These are phyloP conservation scores for Cryptococcus hybrid DNA, from an alignment of 1,284 basidiomycete species.

Conservation along the genomic window DNA sequence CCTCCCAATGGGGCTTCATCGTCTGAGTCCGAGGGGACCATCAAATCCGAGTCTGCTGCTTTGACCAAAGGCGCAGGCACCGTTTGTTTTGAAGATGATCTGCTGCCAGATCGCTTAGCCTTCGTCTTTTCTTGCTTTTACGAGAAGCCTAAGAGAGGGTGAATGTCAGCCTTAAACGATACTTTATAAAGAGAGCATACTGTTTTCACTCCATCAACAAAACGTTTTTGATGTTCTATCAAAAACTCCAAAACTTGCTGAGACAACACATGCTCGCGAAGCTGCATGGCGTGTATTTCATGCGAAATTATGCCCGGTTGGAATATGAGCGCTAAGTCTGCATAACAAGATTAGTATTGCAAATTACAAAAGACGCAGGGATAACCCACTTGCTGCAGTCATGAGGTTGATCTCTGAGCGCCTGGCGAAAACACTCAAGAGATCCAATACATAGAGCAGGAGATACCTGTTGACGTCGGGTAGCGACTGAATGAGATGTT, in stretches of 20 bases:
- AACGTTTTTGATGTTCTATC: conserved; percentile 59
- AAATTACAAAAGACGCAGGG: neutral
- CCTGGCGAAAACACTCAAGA: conserved; percentile 89
- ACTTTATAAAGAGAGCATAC: conserved; percentile 19
- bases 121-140: conserved; percentile 1
- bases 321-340: conserved; percentile 92
- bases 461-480: conserved; percentile 90
- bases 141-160: no score
- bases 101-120: neutral
- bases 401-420: conserved; percentile 91
- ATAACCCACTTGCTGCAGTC: conserved; percentile 79
- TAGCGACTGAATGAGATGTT: conserved; percentile 76
- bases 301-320: conserved; percentile 89
- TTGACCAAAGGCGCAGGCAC: conserved; percentile 20
- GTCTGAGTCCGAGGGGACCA: conserved; percentile 51
- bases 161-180: no score
- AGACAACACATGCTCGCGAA: conserved; percentile 77
- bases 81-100: neutral
- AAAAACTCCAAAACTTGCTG: conserved; percentile 92
- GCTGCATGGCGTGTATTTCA: conserved; percentile 76
- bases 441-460: conserved; percentile 91
- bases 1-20: conserved; percentile 46
- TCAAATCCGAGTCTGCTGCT: conserved; percentile 41
- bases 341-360: neutral
- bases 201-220: conserved; percentile 44